These are phyloP conservation scores for Eucalyptus virginea DNA, from an alignment of 345 rosid genomes.

Conservation along the genomic window DNA sequence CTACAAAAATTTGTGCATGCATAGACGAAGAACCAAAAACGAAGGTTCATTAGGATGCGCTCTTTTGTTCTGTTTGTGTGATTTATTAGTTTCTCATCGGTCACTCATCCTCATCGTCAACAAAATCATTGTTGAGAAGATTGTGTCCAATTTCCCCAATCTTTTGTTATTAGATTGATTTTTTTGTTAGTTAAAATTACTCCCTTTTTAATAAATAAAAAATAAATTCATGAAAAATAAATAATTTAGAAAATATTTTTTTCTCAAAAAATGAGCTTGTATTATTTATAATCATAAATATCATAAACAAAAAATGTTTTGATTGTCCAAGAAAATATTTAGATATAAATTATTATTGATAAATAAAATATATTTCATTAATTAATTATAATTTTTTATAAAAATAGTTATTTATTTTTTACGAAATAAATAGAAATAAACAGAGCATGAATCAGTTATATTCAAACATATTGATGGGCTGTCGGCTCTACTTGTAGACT, in stretches of 20 bases:
- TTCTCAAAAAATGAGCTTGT: background rate
- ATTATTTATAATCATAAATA: background rate
- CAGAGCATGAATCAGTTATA: background rate
- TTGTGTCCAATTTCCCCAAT: background rate
- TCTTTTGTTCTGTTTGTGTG: background rate
- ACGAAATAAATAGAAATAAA: background rate
- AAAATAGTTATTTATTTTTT: too few relatives aligned
- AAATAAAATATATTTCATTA: too few relatives aligned
- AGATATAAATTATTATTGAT: too few relatives aligned
- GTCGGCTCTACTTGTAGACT: background rate
- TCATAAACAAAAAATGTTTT: too few relatives aligned
- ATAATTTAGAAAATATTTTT: background rate
- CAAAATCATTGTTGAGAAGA: background rate
- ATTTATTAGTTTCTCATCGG: background rate
- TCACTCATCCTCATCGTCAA: accelerated
- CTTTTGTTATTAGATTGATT: background rate
- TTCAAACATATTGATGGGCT: background rate
- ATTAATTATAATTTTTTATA: too few relatives aligned
- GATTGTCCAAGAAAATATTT: too few relatives aligned
- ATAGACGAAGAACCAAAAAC: accelerated
- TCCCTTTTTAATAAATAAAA: background rate
- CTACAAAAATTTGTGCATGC: background rate
- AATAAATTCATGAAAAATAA: accelerated
- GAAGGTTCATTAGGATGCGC: background rate
- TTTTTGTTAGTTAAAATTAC: too few relatives aligned